Conservation (phyloP, 768 basidiomycete genomes). For the Tylopilus sp. region DNA sequence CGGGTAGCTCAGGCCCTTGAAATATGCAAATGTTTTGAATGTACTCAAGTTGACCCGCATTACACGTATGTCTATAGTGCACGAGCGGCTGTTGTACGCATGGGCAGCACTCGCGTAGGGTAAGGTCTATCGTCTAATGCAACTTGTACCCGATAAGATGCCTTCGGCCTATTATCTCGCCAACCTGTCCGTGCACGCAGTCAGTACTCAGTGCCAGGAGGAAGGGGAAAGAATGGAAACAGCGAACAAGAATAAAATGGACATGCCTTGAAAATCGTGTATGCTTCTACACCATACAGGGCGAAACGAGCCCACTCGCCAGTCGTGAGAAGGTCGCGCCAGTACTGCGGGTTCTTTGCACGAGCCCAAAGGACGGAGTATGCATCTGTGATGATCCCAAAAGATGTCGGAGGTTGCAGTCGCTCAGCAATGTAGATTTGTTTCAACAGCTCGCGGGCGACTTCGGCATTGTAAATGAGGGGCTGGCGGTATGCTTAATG, state of each 20-base stretch:
- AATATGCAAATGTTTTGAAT: conserved; percentile 4
- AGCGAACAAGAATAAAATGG: not conserved
- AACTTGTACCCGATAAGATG: conserved; percentile 77
- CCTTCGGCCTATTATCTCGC: conserved; percentile 83
- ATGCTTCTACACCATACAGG: conserved; percentile 81
- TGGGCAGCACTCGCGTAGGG: not conserved
- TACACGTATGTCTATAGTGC: conserved; percentile 10
- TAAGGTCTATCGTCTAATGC: conserved; percentile 36
- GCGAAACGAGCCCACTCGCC: conserved; percentile 69
- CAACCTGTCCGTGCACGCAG: conserved; percentile 48
- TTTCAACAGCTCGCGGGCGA: conserved; percentile 71
- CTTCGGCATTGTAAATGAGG: conserved; percentile 72
- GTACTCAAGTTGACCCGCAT: conserved; percentile 2
- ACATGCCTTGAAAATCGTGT: conserved; percentile 82
- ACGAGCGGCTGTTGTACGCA: not conserved
- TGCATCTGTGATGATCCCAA: conserved; percentile 50
- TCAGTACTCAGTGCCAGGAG: not conserved
- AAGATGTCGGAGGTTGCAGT: conserved; percentile 56
- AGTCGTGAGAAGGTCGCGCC: conserved; percentile 53
- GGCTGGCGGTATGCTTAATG: conserved; percentile 69
- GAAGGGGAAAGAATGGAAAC: not conserved
- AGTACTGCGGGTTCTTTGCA: conserved; percentile 54
- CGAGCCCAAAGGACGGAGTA: conserved; percentile 67
- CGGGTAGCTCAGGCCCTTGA: not conserved
- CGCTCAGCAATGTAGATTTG: conserved; percentile 69